Evolutionary conservation across 768 basidiomycete genomes (phyloP).

Genomic region (Lyophyllum semitale): DNA sequence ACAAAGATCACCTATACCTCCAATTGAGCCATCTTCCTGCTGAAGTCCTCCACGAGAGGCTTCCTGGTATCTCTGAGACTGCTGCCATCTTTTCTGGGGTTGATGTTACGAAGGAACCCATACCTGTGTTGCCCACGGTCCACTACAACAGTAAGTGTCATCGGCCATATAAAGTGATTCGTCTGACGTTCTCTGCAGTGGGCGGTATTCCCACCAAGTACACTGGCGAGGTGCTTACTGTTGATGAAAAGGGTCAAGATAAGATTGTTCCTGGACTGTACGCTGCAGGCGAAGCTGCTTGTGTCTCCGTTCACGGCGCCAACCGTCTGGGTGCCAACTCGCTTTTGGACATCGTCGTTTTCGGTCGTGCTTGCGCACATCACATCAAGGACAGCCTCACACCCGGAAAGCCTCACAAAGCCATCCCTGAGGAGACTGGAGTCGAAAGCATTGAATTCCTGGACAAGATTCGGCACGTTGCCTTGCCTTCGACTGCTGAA

Average conservation of each 20-base stretch:
- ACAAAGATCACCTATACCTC: constrained; percentile 96
- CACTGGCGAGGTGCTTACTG: constrained; percentile 94
- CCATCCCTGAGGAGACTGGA: constrained; percentile 84
- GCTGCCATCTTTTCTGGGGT: constrained; percentile 99
- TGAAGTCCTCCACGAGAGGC: constrained; percentile 92
- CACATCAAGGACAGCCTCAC: constrained; percentile 92
- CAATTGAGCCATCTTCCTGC: constrained; percentile 97
- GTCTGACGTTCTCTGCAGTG: constrained; percentile 51
- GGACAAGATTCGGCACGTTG: constrained; percentile 73
- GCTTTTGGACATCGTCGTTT: constrained; percentile 97
- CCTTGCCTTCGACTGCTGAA: neutral
- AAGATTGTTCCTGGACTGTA: constrained; percentile 94
- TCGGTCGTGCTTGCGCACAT: constrained; percentile 98
- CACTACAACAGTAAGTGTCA: constrained; percentile 91
- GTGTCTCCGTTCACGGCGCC: constrained; percentile 98
- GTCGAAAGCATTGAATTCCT: constrained; percentile 82
- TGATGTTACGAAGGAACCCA: constrained; percentile 99
- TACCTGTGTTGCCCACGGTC: constrained; percentile 96
- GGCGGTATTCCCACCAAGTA: constrained; percentile 99
- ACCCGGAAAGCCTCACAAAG: constrained; percentile 90
- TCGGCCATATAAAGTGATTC: neutral
- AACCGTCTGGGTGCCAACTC: constrained; percentile 99
- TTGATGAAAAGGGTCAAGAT: constrained; percentile 89
- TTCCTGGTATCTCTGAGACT: constrained; percentile 99
- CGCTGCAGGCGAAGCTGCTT: constrained; percentile 98